phyloP scores from a whole-genome alignment of 1,139 yeast species.

The Candida anutae region DNA sequence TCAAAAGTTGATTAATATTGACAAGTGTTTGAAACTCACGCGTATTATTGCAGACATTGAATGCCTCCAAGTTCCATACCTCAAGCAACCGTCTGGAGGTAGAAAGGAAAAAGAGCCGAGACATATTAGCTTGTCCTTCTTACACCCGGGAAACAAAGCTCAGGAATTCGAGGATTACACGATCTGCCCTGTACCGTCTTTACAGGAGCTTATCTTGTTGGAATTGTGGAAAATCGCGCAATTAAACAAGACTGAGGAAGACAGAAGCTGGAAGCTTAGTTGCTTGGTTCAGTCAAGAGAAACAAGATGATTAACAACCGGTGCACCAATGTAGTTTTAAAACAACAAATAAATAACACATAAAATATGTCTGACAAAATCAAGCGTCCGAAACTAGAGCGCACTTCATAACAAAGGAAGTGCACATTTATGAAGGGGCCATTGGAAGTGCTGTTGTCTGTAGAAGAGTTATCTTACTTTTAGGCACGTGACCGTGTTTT shows the following conservation, averaged over 20 bases:
- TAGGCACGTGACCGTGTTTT: too few species aligned
- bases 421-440: too few species aligned
- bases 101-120: conserved; percentile 14
- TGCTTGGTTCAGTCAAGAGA: conserved; percentile 38
- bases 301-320: too few species aligned
- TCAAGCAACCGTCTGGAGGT: conserved; percentile 4
- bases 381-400: too few species aligned
- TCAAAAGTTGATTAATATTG: conserved; percentile 67
- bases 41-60: conserved; percentile 73
- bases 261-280: conserved; percentile 68
- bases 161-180: conserved; percentile 5
- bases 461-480: too few species aligned
- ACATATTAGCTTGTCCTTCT: conserved; percentile 16
- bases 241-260: conserved; percentile 51
- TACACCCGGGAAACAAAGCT: conserved; percentile 4
- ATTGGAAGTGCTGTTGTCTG: too few species aligned
- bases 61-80: conserved; percentile 62
- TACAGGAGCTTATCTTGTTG: conserved; percentile 58
- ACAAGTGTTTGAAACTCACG: conserved; percentile 70
- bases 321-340: too few species aligned
- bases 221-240: conserved; percentile 68
- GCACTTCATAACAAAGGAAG: too few species aligned
- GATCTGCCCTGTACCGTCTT: conserved; percentile 34
- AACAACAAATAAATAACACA: too few species aligned
- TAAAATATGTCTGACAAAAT: too few species aligned